Evolutionary conservation across 2,329 filamentous ascomycete genomes (phyloP), one percentile per base, ranked within the genome.

Genomic region (Ophiostoma quercus): DNA sequence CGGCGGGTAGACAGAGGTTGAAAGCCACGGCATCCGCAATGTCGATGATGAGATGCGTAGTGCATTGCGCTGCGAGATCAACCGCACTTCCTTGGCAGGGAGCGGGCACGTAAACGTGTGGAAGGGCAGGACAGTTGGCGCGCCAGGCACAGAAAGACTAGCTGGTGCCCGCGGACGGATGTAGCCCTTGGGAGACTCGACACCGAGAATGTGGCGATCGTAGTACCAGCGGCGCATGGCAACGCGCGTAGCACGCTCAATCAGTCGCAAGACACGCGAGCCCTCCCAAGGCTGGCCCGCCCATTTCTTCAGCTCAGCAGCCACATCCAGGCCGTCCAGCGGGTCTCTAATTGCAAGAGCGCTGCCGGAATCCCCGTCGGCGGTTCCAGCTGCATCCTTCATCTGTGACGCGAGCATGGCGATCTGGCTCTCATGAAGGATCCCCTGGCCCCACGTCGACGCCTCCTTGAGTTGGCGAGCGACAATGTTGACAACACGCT

Each of bases 61-160:
- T 1, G 92, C 95, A 77, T 99, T 99, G 32, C 95, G 87, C 78
- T 98, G 94, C 9, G 95, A 98, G 73, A 99, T 99, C 76, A 91
- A 87, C 19, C 95, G 90, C 71, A 99, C 92, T 74, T 97, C 92
- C 77, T 91, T 92, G 3, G 95, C 93, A 7, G 92, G 93, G 73
- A 99, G 83, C 0, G 95, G 95, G 73, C 92, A 97, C 1, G 95
- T 99, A 76, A 99, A 99, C 0, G 95, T 98, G 78, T 99, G 95
- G 76, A 99, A 99, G 0, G 95, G 95, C 0, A 99, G 84, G 1
- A 99, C 94, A 0, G 95, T 99, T 2, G 95, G 95, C 6, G 95
- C 94, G 39, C 91, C 88, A 3, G 95, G 95, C 11, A 96, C 85
- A 0, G 90, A 86, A 41, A 99, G 82, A 60, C 84, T 85, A 2